Conservation (phyloP, 73 alveolate genomes). For the Paramecium primaurelia region DNA sequence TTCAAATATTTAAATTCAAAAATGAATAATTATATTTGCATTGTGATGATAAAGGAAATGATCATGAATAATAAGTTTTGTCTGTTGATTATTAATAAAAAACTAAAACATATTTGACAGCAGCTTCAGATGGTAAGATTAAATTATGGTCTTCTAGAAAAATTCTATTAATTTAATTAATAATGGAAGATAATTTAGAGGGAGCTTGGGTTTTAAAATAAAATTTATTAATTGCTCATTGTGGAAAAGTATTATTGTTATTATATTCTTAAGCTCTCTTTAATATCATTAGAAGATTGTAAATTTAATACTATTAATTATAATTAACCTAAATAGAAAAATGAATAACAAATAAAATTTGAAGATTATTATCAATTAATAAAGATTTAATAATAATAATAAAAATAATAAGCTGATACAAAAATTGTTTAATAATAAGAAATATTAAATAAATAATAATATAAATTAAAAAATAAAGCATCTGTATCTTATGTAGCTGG, state of each 20-base stretch:
- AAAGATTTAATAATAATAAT: background rate
- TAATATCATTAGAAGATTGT: background rate
- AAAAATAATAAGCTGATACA: background rate
- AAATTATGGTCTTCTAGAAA: slow-evolving; percentile 20
- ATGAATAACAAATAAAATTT: background rate
- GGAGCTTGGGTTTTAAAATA: background rate
- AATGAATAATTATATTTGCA: background rate
- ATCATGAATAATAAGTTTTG: background rate
- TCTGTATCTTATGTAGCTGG: background rate
- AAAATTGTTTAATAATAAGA: background rate
- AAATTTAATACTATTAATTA: background rate
- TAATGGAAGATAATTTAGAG: background rate
- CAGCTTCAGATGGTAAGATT: background rate
- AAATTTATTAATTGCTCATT: background rate
- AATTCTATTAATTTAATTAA: background rate
- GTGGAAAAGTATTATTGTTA: background rate
- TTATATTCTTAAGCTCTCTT: background rate
- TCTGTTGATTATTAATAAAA: background rate
- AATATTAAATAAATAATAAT: background rate
- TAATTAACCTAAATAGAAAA: background rate
- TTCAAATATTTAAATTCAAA: background rate
- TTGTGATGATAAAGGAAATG: slow-evolving; percentile 35
- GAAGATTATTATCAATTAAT: background rate
- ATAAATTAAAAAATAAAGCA: background rate
- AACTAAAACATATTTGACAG: background rate